Base-by-base conservation (phyloP, 2,329 filamentous ascomycete genomes). In the Nemania sp. region DNA sequence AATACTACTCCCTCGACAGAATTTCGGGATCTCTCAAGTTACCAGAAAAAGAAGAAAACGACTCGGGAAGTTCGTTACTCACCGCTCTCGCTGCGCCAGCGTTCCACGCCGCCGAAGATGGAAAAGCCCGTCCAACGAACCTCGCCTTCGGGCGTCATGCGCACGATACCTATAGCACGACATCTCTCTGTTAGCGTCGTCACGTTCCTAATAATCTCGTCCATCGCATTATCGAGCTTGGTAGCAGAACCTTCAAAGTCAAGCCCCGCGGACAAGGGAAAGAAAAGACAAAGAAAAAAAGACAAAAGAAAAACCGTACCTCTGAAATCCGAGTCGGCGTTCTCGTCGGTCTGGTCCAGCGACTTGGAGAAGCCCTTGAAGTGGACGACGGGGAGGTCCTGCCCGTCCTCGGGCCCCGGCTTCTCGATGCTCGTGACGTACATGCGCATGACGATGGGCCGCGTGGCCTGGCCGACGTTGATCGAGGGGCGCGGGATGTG, bases 81-180 rank as follows among this genome's bases (percentile, higher is more conserved):
- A n/a, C n/a, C 79, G 9, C 88, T 85, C 75, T 94, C 90, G 69
- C 87, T 90, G n/a, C 85, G 82, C 90, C 90, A 93, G 20, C 89
- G 79, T 69, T 90, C 86, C 65, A 90, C 81, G 49, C 88, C 87
- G 66, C 81, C 76, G 64, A 81, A 79, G 12, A 91, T 80, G 1
- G 86, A 89, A 54, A 85, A 84, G 0, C 85, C 88, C 1, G 87
- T 90, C 90, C 90, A 93, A 45, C 88, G 79, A 4, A 93, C 86
- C 64, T 92, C 89, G 11, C 89, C 89, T 64, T 90, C 82, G 11
- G 80, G 80, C 0, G 89, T 92, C 65, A 88, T 75, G 11, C 87
- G 79, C 1, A 90, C 89, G 0, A 76, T 81, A 2, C 89, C 87
- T 83, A 70, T 9, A 51, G 21, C 20, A 32, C 43, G 47, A 50